These are phyloP conservation scores for Prunus armeniaca DNA, from an alignment of 306 rosid species.

Conservation along the genomic window DNA sequence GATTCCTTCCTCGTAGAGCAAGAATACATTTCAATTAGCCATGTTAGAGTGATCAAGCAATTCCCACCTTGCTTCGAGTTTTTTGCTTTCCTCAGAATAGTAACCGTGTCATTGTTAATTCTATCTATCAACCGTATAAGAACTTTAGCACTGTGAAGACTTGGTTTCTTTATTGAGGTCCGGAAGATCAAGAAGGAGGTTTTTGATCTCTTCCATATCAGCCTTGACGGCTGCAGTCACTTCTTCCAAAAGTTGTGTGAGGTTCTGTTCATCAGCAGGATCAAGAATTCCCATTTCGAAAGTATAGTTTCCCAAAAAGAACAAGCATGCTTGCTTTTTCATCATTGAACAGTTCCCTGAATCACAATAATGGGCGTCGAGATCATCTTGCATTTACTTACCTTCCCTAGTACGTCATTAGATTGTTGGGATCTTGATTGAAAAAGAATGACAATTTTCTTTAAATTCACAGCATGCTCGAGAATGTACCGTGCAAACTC, in stretches of 20 bases:
- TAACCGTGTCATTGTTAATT: slow-evolving; percentile 4
- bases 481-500: not conserved
- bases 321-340: not conserved
- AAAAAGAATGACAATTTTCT: not conserved
- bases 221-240: not conserved
- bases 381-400: not conserved
- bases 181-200: slow-evolving; percentile 22
- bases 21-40: slow-evolving; percentile 1
- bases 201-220: slow-evolving; percentile 18
- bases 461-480: not conserved
- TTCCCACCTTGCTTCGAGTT: not conserved
- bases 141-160: slow-evolving; percentile 16
- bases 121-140: not conserved
- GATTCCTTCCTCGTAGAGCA: slow-evolving; percentile 19
- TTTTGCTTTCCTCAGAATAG: slow-evolving; percentile 4
- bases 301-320: too few species aligned
- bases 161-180: slow-evolving; percentile 22
- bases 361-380: not conserved
- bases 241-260: too few species aligned
- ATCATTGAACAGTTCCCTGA: not conserved
- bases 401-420: not conserved
- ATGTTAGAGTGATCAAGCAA: slow-evolving; percentile 13
- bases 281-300: too few species aligned
- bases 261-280: too few species aligned
- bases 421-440: not conserved